Conservation (phyloP, 257 asterid genomes). For the Lavandula angustifolia region DNA sequence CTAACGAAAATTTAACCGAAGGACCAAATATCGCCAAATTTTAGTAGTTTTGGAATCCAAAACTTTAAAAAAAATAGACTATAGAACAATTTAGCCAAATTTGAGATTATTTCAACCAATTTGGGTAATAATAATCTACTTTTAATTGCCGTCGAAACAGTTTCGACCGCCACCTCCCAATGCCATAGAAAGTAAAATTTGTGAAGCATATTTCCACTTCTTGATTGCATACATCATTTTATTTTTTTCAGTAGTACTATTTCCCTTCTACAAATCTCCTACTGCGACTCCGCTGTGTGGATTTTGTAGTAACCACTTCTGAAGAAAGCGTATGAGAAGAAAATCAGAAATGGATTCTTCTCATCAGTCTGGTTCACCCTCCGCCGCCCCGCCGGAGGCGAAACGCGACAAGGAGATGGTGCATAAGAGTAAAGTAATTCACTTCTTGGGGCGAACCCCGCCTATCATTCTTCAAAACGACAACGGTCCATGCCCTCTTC, state of each 20-base stretch:
- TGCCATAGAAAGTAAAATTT: too few relatives aligned
- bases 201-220: too few relatives aligned
- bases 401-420: conserved; percentile 53
- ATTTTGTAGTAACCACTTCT: conserved; percentile 4
- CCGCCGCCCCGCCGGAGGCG: conserved; percentile 31
- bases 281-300: conserved; percentile 28
- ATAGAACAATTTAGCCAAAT: too few relatives aligned
- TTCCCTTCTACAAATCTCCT: conserved; percentile 18
- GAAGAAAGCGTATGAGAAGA: conserved; percentile 18
- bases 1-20: too few relatives aligned
- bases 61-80: too few relatives aligned
- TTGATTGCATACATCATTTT: too few relatives aligned
- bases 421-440: conserved; percentile 72
- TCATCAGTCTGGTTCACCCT: conserved; percentile 32
- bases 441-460: conserved; percentile 76
- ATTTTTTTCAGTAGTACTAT: neutral
- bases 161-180: too few relatives aligned
- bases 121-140: too few relatives aligned
- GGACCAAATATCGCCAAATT: too few relatives aligned
- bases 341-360: conserved; percentile 37
- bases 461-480: conserved; percentile 91
- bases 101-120: too few relatives aligned
- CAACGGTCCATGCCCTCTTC: conserved; percentile 99
- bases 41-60: too few relatives aligned
- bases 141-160: too few relatives aligned